These are phyloP conservation scores for Leccinum sublutescens DNA, from an alignment of 768 basidiomycete genomes.

Conservation along the genomic window DNA sequence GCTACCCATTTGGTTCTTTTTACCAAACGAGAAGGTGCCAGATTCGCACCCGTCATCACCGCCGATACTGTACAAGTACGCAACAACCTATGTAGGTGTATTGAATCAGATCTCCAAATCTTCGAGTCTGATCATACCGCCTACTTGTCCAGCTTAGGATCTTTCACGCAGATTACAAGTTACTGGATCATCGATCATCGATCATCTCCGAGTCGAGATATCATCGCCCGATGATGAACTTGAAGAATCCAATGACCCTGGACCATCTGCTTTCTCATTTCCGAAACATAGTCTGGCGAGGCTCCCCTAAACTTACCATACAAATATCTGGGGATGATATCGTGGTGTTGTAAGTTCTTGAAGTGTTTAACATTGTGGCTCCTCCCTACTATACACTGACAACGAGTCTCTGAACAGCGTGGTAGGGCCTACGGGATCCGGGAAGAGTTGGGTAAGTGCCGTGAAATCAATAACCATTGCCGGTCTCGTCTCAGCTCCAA, in stretches of 20 bases:
- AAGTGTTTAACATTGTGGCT: neutral
- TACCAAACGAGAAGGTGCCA: neutral
- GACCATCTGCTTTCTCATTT: neutral
- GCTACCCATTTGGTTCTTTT: neutral
- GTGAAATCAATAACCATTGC: neutral
- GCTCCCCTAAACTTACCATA: neutral
- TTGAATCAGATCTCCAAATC: neutral
- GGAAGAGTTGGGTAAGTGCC: constrained; percentile 23
- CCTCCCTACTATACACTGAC: neutral
- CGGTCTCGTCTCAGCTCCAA: neutral
- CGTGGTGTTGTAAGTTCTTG: constrained; percentile 20
- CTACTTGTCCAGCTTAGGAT: neutral
- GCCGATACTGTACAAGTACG: too few species aligned
- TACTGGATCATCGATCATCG: neutral
- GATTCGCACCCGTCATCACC: neutral
- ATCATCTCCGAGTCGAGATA: neutral
- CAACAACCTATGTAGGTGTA: neutral
- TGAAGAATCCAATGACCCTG: neutral
- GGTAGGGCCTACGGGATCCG: constrained; percentile 20
- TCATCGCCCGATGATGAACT: neutral
- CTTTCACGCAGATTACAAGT: neutral
- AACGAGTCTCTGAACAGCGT: constrained; percentile 4
- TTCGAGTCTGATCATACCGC: neutral
- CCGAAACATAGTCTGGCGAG: neutral
- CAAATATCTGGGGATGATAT: constrained; percentile 17